Conservation (phyloP, 116 monocot genomes). For the Trichopus zeylanicus region DNA sequence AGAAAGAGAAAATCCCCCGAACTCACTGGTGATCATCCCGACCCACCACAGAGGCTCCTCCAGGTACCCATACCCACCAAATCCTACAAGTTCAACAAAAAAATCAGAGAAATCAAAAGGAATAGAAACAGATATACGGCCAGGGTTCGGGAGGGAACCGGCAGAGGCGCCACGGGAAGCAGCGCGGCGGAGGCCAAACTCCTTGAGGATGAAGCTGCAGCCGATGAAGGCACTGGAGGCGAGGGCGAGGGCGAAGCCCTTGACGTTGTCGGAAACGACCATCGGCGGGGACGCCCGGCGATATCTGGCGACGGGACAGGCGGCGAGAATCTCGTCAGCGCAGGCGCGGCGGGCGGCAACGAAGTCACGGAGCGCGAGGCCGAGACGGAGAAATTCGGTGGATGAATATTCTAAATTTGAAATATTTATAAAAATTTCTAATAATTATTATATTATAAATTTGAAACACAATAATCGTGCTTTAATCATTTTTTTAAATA, state of each 20-base stretch:
- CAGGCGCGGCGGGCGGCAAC: background rate
- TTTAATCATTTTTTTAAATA: too few relatives aligned
- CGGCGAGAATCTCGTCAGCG: background rate
- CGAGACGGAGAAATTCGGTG: background rate
- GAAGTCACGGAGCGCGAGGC: background rate
- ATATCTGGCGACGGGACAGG: too few relatives aligned
- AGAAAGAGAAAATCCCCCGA: slow-evolving; percentile 17
- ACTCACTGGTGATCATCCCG: slow-evolving; percentile 47
- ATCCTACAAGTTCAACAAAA: slow-evolving; percentile 20
- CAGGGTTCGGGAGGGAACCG: slow-evolving; percentile 10
- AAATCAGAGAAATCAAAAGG: background rate
- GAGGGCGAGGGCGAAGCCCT: slow-evolving; percentile 38
- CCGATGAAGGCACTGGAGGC: slow-evolving; percentile 83
- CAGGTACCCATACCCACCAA: slow-evolving; percentile 51
- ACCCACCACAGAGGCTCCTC: slow-evolving; percentile 56
- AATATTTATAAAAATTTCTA: too few relatives aligned
- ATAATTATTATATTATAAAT: too few relatives aligned
- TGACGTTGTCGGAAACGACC: slow-evolving; percentile 37
- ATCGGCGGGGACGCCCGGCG: background rate
- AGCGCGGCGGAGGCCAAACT: slow-evolving; percentile 64
- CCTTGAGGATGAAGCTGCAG: slow-evolving; percentile 84
- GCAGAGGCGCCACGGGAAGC: slow-evolving; percentile 33
- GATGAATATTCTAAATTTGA: too few relatives aligned
- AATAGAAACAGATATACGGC: background rate
- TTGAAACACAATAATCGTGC: too few relatives aligned